Evolutionary conservation across 1,284 basidiomycete genomes (phyloP).

Genomic region (Cutaneotrichosporon spelunceum): DNA sequence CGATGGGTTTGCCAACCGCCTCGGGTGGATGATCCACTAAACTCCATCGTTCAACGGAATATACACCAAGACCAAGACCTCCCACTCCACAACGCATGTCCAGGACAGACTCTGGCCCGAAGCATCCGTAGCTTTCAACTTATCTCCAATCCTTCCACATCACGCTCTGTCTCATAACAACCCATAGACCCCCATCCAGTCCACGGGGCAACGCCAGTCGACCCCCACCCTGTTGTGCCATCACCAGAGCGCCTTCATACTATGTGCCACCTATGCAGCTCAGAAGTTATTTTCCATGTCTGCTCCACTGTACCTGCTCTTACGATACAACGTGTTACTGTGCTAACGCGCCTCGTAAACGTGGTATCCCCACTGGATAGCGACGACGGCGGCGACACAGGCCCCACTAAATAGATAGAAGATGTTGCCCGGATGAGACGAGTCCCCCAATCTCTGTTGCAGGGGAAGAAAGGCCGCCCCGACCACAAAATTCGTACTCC

Average conservation of each 20-base stretch:
- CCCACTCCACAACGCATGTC: neutral
- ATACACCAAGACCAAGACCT: neutral
- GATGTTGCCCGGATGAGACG: slow-evolving; percentile 42
- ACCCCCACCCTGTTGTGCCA: neutral
- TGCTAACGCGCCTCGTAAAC: neutral
- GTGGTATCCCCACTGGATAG: slow-evolving; percentile 8
- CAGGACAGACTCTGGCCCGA: neutral
- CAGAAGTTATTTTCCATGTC: neutral
- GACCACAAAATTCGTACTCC: slow-evolving; percentile 39
- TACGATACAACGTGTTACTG: neutral
- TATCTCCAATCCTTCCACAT: neutral
- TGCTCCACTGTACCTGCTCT: too few relatives aligned
- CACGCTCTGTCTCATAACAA: neutral
- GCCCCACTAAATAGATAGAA: slow-evolving; percentile 38
- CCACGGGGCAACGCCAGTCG: neutral
- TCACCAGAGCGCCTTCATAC: neutral
- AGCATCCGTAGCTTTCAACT: neutral
- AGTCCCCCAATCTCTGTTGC: slow-evolving; percentile 33
- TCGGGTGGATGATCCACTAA: slow-evolving; percentile 37
- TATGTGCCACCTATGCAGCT: neutral
- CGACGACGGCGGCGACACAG: slow-evolving; percentile 19
- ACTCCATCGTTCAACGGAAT: neutral
- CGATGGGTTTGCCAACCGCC: slow-evolving; percentile 32
- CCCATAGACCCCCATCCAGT: neutral
- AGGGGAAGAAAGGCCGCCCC: slow-evolving; percentile 39